Percentiles rank a stretch among this genome's conserved stretches.
Evolutionary conservation across 768 basidiomycete species (phyloP).

Genomic region (Phaeotremella skinneri): DNA sequence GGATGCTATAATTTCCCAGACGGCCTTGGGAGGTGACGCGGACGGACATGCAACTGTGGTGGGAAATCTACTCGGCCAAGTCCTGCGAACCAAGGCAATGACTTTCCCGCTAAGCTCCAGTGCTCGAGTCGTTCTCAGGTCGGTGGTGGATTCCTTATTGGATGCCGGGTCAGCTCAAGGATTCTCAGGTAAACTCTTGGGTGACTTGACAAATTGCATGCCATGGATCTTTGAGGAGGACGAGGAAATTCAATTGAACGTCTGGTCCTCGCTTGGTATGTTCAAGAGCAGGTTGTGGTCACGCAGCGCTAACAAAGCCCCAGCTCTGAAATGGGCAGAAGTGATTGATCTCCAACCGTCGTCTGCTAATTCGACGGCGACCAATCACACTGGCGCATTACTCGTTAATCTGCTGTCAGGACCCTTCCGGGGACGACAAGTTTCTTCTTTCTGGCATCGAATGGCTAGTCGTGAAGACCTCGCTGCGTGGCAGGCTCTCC

Average conservation of each 20-base stretch:
- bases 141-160: constrained; percentile 11
- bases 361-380: constrained; percentile 18
- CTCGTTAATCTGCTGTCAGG: constrained; percentile 39
- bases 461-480: constrained; percentile 24
- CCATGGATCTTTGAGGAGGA: constrained; percentile 34
- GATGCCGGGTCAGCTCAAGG: constrained; percentile 23
- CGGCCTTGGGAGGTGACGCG: constrained; percentile 25
- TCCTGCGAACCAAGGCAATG: constrained; percentile 22
- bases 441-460: constrained; percentile 36
- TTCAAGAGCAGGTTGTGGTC: background rate
- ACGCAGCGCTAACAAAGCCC: background rate
- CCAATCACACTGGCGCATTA: constrained; percentile 44
- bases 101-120: background rate
- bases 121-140: constrained; percentile 5
- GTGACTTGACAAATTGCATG: constrained; percentile 42
- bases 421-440: constrained; percentile 32
- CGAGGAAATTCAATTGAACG: constrained; percentile 31
- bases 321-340: constrained; percentile 29
- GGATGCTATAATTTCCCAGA: background rate
- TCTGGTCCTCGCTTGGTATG: constrained; percentile 39
- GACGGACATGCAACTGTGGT: constrained; percentile 21
- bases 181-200: constrained; percentile 32
- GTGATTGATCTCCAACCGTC: constrained; percentile 30
- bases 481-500: constrained; percentile 28
- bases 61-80: constrained; percentile 29